Evolutionary conservation across 306 rosid genomes (phyloP), one percentile per base, ranked within the genome.

Genomic region (Begonia peltatifolia): DNA sequence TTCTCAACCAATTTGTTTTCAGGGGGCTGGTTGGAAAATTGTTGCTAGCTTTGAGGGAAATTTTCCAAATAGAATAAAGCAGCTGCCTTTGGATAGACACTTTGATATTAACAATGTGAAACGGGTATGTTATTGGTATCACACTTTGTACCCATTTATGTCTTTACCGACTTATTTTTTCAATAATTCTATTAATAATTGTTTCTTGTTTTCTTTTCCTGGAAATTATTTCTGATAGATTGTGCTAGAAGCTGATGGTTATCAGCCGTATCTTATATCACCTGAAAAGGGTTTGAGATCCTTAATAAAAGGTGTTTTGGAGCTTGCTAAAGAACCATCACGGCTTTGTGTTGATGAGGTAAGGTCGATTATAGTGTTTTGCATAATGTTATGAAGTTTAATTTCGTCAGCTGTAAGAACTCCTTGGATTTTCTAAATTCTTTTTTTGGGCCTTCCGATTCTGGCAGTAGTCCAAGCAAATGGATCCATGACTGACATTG

Each of bases 21-120:
- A 90, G 99, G 99, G 99, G 71, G 16, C 96, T 76, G 99, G 99
- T 59, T 90, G 99, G 99, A 90, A 90, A 81, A 79, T 90, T 63
- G 99, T 90, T 78, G 78, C 93, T 18, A 83, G 94, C 72, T 90
- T 90, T 48, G 97, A 90, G 76, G 97, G 97, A 48, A 85, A 71
- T 56, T 85, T 90, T 66, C 96, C 99, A 14, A 89, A 80, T 70
- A 77, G 99, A 79, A 86, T 90, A 66, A 90, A 90, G 72, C 99
- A 90, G 66, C 74, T 90, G 25, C 94, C 95, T 57, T 66, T 90
- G 56, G 99, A 90, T 66, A 81, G 93, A 55, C 99, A 90, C 80
- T 90, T 90, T 62, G 99, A 90, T 64, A 80, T 90, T 72, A 90
- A 73, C 71, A 90, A 85, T 71, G 95, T 90, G 53, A 90, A 90